Evolutionary conservation across 2,329 filamentous ascomycete genomes (phyloP), one percentile per base, ranked within the genome.

Genomic region (Fonsecaea nubica): DNA sequence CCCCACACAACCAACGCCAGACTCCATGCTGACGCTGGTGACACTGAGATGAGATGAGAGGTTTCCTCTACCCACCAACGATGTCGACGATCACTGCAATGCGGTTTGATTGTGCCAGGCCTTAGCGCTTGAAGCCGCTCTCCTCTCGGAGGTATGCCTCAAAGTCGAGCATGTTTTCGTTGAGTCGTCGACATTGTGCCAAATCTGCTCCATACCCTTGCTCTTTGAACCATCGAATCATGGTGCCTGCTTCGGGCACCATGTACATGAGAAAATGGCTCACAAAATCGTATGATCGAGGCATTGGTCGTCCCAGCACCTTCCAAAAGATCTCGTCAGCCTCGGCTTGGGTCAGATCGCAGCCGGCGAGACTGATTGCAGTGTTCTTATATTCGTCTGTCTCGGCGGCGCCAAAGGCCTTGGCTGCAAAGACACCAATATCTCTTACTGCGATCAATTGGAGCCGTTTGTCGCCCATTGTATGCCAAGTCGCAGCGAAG

Each of bases 161-260:
- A 65, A 85, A 83, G 60, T 81, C 76, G 72, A 80, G 80, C 73
- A 86, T 70, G 25, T 76, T 76, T 1, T 80, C 80, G 74, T 86
- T 77, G 66, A 79, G 74, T 66, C 76, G 75, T 74, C 74, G 80
- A 70, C 83, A 64, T 60, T 73, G 76, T 25, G 67, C 40, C 60
- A 86, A 77, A 73, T 86, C 80, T 4, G 78, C 82, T 7, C 76
- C 76, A 71, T 81, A 86, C 0, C 83, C 83, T 25, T 80, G 77
- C 7, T 79, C 76, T 55, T 75, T 75, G 65, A 86, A 86, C 83
- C 84, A 86, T n/a, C 76, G 75, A 54, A 83, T 80, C 82, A 85
- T 85, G 9, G 75, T 52, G 7, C 78, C 79, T 42, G 84, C 38
- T 62, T 85, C 83, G 13, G 63, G 57, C 15, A 72, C 55, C 57